Evolutionary conservation across 331 rosid genomes (phyloP).

Genomic region (Pyrus hybrid): DNA sequence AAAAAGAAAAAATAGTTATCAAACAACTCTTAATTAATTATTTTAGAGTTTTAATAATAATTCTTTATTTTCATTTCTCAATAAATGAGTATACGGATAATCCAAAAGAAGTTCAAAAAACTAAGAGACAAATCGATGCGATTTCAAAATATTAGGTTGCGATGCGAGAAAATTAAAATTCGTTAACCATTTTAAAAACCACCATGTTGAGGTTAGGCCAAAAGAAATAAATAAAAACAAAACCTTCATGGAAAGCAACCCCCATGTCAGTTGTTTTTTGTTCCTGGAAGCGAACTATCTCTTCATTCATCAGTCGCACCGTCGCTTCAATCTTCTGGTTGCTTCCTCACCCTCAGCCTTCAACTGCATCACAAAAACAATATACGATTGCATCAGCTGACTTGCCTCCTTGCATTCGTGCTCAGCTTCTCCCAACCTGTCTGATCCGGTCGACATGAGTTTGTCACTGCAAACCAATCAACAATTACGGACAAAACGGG

Average conservation of each 20-base stretch:
- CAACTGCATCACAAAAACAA: slow-evolving; percentile 53
- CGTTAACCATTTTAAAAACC: too few relatives aligned
- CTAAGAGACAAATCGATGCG: too few relatives aligned
- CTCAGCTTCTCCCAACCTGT: slow-evolving; percentile 79
- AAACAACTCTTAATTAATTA: too few relatives aligned
- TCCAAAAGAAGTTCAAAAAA: too few relatives aligned
- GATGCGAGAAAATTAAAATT: too few relatives aligned
- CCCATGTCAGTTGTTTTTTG: slow-evolving; percentile 89
- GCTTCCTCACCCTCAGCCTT: slow-evolving; percentile 92
- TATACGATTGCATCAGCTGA: slow-evolving; percentile 1
- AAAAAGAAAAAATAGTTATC: too few relatives aligned
- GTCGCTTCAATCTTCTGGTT: slow-evolving; percentile 65
- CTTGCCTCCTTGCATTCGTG: slow-evolving; percentile 81
- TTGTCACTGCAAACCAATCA: slow-evolving; percentile 55
- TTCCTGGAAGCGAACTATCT: slow-evolving; percentile 77
- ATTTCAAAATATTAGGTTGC: too few relatives aligned
- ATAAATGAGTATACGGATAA: too few relatives aligned
- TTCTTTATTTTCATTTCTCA: too few relatives aligned
- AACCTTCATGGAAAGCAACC: slow-evolving; percentile 66
- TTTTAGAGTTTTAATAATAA: too few relatives aligned
- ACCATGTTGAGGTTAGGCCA: too few relatives aligned
- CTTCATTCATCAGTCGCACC: slow-evolving; percentile 76
- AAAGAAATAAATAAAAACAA: too few relatives aligned
- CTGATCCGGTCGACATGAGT: slow-evolving; percentile 78
- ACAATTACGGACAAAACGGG: background rate